A percentile compares a stretch with the other conserved stretches of the same genome.
phyloP scores from a whole-genome alignment of 306 rosid genomes.

The Prinsepia uniflora region DNA sequence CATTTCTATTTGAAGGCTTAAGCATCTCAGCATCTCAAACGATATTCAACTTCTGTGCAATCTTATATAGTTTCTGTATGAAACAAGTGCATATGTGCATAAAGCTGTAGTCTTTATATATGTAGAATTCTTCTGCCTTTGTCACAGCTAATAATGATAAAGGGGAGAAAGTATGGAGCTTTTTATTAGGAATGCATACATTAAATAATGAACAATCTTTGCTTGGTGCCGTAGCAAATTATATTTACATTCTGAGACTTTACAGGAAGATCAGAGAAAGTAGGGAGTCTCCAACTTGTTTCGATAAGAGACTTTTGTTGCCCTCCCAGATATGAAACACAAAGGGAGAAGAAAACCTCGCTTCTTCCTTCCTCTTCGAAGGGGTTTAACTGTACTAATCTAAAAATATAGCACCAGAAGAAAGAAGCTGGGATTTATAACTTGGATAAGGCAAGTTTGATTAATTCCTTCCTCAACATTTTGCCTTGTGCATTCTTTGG shows the following conservation, averaged over 20 bases:
- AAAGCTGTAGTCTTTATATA: conserved; percentile 1
- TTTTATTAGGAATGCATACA: background rate
- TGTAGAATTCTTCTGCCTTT: background rate
- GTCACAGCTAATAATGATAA: background rate
- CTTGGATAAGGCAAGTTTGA: conserved; percentile 30
- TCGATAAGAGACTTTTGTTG: too few relatives aligned
- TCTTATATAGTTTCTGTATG: background rate
- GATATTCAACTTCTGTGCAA: background rate
- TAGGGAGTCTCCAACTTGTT: too few relatives aligned
- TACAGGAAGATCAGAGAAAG: too few relatives aligned
- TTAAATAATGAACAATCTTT: background rate
- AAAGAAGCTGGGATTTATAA: background rate
- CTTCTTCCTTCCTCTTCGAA: background rate
- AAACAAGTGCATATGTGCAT: background rate
- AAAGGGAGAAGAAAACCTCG: background rate
- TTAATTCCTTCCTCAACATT: conserved; percentile 48
- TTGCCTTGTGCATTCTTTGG: conserved; percentile 60
- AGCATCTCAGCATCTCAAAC: background rate
- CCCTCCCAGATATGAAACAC: background rate
- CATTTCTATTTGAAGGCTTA: conserved; percentile 56
- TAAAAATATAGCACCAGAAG: background rate
- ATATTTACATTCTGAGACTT: background rate
- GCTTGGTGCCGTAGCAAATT: background rate
- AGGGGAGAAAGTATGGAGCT: too few relatives aligned
- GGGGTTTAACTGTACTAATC: background rate